phyloP scores from a whole-genome alignment of 2,329 filamentous ascomycete genomes.

The Blastomyces gilchristii region DNA sequence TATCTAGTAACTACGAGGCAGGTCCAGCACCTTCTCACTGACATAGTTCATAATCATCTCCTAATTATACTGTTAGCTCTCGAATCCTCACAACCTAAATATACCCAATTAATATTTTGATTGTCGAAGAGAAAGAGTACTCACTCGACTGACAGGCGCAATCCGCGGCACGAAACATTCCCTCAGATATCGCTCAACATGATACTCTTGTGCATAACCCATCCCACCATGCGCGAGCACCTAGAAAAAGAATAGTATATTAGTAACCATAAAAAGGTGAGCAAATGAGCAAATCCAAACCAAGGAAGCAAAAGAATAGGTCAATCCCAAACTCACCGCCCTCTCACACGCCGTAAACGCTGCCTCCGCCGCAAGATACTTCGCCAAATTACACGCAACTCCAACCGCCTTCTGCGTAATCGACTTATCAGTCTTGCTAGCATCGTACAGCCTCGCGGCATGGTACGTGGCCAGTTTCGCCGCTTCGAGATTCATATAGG shows the following conservation, averaged over 20 bases:
- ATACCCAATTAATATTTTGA: neutral
- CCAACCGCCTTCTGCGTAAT: conserved; percentile 50
- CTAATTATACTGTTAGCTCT: conserved; percentile 18
- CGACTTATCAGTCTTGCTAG: conserved; percentile 41
- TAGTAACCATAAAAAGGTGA: neutral
- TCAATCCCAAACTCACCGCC: conserved; percentile 45
- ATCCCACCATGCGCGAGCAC: conserved; percentile 48
- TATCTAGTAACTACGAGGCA: conserved; percentile 35
- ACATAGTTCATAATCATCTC: conserved; percentile 41
- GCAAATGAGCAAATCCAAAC: no score
- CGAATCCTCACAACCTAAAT: neutral
- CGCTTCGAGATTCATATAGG: conserved; percentile 52
- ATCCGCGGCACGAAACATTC: conserved; percentile 51
- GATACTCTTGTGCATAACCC: conserved; percentile 54
- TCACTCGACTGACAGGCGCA: conserved; percentile 43
- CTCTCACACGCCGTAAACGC: conserved; percentile 51
- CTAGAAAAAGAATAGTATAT: neutral
- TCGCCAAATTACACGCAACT: conserved; percentile 48
- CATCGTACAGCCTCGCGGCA: conserved; percentile 49
- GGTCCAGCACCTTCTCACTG: conserved; percentile 35
- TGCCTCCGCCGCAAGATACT: conserved; percentile 51
- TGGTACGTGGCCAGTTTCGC: conserved; percentile 53
- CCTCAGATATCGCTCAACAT: conserved; percentile 51
- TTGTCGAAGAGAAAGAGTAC: conserved; percentile 2
- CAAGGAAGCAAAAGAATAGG: conserved; percentile 26